phyloP scores from a whole-genome alignment of 805 yeast species.

The Ogataea methylovora region DNA sequence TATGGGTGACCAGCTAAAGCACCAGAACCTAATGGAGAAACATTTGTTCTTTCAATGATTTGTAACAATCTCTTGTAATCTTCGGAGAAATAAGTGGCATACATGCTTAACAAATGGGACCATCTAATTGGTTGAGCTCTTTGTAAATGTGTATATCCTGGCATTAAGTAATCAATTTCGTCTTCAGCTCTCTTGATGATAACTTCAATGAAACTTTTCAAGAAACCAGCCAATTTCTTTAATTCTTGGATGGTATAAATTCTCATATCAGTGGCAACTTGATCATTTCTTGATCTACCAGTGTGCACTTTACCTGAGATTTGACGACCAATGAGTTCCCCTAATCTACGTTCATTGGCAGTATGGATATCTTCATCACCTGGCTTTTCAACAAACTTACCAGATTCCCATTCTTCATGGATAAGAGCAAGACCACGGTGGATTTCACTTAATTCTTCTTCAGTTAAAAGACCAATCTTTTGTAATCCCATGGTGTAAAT shows the following conservation, averaged over 20 bases:
- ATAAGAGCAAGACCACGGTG: constrained; percentile 75
- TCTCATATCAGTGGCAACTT: constrained; percentile 99
- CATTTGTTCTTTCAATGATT: constrained; percentile 74
- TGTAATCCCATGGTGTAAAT: constrained; percentile 85
- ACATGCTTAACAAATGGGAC: constrained; percentile 95
- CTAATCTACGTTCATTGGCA: constrained; percentile 95
- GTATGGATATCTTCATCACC: constrained; percentile 99
- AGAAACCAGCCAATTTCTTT: constrained; percentile 46
- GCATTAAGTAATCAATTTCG: constrained; percentile 93
- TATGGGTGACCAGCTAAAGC: constrained; percentile 99
- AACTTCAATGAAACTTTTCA: constrained; percentile 57
- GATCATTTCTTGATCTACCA: constrained; percentile 98
- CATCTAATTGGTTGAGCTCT: constrained; percentile 99
- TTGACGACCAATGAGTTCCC: constrained; percentile 88
- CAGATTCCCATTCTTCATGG: constrained; percentile 73
- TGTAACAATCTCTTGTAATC: constrained; percentile 83
- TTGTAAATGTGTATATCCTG: constrained; percentile 97
- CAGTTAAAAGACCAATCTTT: constrained; percentile 67
- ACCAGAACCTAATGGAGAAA: constrained; percentile 92
- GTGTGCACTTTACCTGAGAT: constrained; percentile 98
- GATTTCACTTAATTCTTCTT: constrained; percentile 68
- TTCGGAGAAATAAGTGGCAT: constrained; percentile 90
- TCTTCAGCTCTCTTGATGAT: constrained; percentile 68
- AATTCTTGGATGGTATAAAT: constrained; percentile 80
- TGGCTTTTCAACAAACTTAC: constrained; percentile 61